Evolutionary conservation across 2,329 filamentous ascomycete species (phyloP), one percentile per base, ranked within the genome.

Genomic region (Raffaelea ambrosiae): DNA sequence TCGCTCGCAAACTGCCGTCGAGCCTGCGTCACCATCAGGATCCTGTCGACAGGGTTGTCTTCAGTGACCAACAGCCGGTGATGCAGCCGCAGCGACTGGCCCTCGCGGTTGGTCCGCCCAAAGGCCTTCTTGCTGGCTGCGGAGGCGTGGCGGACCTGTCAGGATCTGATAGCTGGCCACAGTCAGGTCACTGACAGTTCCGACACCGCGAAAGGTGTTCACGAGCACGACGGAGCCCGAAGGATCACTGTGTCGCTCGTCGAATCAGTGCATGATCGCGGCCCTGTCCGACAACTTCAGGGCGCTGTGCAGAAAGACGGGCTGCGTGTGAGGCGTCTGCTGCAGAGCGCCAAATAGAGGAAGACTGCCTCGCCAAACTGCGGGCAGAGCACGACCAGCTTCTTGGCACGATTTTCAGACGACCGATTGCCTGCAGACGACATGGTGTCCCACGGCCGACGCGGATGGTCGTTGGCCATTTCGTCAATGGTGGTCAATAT

Each of bases 91-190:
- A 57, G 46, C 20, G 48, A 47, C 47, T 56, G 54, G 44, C 54
- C 54, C 50, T 54, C 51, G 36, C 54, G 53, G 52, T 56, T 56
- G 18, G 54, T 56, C 31, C 54, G 54, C 1, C 53, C 51, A 54
- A 56, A 56, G 8, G 54, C 54, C 52, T 56, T 54, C 50, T 41
- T 54, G 50, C 36, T 54, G 52, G 49, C 53, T 54, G 51, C 39
- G 44, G 26, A 55, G 46, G 11, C 55, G 51, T 50, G 57, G 42
- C 21, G 54, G 52, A 8, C 55, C 54, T 3, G 56, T 57, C 29
- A 57, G 43, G 26, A 55, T 49, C 53, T 57, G 56, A 52, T 57
- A 58, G 49, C 43, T 56, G 46, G 51, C 54, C 4, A 51, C 50
- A 3, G 47, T 44, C 0, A 57, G 47, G 43, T 57, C 53, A 48